Evolutionary conservation across 176 grass and related monocot species (phyloP).

Genomic region (Cenchrus americanus): DNA sequence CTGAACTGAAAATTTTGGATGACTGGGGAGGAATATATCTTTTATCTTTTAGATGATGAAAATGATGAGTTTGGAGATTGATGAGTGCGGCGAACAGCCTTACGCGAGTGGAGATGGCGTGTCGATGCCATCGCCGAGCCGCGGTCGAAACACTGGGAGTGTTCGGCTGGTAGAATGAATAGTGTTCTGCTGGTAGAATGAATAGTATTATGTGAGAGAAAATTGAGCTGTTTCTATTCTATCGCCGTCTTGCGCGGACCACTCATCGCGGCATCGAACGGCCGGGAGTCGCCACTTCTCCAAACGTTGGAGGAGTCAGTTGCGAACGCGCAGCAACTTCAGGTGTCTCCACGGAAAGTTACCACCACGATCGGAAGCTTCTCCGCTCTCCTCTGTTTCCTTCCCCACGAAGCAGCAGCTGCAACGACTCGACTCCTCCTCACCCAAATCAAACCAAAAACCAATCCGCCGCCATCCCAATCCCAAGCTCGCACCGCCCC

Average conservation of each 20-base stretch:
- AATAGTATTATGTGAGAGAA: too few relatives aligned
- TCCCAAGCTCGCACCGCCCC: not conserved
- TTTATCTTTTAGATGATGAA: too few relatives aligned
- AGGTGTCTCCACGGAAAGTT: not conserved
- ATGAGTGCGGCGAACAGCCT: too few relatives aligned
- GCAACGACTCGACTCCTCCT: not conserved
- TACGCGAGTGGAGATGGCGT: not conserved
- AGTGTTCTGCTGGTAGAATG: too few relatives aligned
- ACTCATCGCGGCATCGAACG: constrained; percentile 23
- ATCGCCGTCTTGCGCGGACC: not conserved
- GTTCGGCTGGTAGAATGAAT: too few relatives aligned
- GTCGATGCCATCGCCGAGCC: not conserved
- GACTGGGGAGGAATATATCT: too few relatives aligned
- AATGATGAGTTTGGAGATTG: too few relatives aligned
- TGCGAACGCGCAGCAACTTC: not conserved
- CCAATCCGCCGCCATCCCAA: constrained; percentile 10
- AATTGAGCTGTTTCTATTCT: too few relatives aligned
- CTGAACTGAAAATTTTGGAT: too few relatives aligned
- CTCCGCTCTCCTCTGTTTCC: constrained; percentile 22
- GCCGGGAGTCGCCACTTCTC: not conserved
- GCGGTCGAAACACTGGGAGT: not conserved
- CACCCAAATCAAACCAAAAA: constrained; percentile 27
- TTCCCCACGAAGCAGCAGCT: constrained; percentile 34
- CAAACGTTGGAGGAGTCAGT: not conserved
- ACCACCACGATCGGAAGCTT: constrained; percentile 41